Base-by-base conservation (phyloP, 345 rosid species). In the Acer saccharum region DNA sequence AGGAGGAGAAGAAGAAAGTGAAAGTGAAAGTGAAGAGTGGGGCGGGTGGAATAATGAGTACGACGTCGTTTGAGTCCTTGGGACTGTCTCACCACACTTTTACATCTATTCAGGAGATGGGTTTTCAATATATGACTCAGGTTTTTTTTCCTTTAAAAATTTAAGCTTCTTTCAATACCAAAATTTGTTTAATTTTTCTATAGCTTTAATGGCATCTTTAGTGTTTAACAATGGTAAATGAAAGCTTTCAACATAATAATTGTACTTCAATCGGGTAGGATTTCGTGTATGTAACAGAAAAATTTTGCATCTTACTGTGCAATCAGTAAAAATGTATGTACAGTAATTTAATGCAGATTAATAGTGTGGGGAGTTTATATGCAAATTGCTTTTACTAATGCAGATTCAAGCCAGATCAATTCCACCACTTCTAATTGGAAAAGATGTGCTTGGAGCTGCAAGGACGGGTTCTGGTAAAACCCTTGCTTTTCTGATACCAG, bases 381-480 rank as follows among this genome's bases (percentile, higher is more conserved):
- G 27, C 61, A 1, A 12, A 25, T 75, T 9, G 66, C 65, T 77
- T 66, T 77, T 66, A 35, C 76, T 48, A 81, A 13, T 78, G 69
- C 85, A 97, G 98, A 94, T 97, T 86, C 99, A 94, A 92, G 92
- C 97, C 7, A 86, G 91, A 81, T 86, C 98, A 8, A 84, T 96
- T 73, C 92, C 90, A 17, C 97, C 94, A 0, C 94, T 94, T 73
- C 79, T 91, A 83, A 81, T 78, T n/a, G 98, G 99, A 2, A 90
- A 92, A 85, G 98, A 97, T 89, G 97, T 93, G 73, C 95, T 97
- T 61, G 99, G 97, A 76, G 98, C 98, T 75, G 99, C 99, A 9
- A 90, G 98, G 85, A 97, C 98, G 0, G 99, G 98, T 78, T 92
- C 99, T 73, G 99, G 99, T 74, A 97, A 97, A 83, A 94, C 99